Conservation (phyloP, 1,284 basidiomycete genomes). For the Marasmius sp. region DNA sequence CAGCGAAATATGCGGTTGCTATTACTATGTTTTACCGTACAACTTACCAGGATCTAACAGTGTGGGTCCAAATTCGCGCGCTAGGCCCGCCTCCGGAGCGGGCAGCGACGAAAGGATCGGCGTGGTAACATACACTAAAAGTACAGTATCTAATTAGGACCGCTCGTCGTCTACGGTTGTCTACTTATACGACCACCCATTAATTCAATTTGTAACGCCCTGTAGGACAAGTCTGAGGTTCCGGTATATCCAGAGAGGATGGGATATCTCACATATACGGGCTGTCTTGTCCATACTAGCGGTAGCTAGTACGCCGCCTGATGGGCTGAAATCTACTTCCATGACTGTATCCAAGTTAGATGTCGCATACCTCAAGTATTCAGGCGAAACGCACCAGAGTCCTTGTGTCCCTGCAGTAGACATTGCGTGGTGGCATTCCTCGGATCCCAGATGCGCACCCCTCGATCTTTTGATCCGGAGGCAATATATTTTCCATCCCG, state of each 20-base stretch:
- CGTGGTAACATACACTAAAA: no score
- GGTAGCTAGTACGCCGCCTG: conserved; percentile 77
- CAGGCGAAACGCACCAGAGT: conserved; percentile 56
- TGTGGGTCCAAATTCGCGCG: no score
- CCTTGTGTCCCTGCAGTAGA: conserved; percentile 89
- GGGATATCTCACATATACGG: conserved; percentile 64
- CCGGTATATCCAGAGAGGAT: background rate
- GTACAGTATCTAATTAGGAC: no score
- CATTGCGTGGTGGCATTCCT: conserved; percentile 74
- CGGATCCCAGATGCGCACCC: conserved; percentile 90
- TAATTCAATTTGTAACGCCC: background rate
- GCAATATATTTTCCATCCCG: conserved; percentile 88
- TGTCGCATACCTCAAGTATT: conserved; percentile 1
- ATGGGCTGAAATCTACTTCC: conserved; percentile 78
- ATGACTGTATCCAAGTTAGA: conserved; percentile 54
- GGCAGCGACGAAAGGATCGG: no score
- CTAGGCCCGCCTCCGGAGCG: no score
- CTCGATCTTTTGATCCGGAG: conserved; percentile 88
- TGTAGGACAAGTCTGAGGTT: background rate
- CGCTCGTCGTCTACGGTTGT: no score
- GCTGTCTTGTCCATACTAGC: conserved; percentile 87
- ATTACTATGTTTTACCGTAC: no score
- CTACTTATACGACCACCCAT: background rate
- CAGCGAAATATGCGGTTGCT: no score
- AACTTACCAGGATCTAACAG: no score